Percentiles rank a stretch among this genome's conserved stretches.
Evolutionary conservation across 768 basidiomycete species (phyloP).

Genomic region (Exsudoporus frostii): DNA sequence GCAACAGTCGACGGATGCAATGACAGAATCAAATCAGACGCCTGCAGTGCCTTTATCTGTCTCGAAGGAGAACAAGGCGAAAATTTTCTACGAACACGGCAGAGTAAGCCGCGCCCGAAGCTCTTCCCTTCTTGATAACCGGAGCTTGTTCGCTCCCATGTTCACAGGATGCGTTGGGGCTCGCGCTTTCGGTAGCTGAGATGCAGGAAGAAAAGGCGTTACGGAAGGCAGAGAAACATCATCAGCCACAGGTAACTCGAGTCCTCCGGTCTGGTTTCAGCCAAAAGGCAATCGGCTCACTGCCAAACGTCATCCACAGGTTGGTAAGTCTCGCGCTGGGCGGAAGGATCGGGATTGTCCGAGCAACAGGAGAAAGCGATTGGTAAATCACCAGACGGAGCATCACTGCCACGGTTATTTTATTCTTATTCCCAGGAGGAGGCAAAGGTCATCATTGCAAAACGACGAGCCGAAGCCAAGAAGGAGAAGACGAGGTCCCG

Average conservation of each 20-base stretch:
- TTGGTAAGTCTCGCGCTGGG: constrained; percentile 26
- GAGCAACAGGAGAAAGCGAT: constrained; percentile 35
- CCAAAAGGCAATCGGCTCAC: constrained; percentile 21
- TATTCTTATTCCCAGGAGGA: constrained; percentile 36
- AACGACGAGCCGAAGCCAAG: constrained; percentile 37
- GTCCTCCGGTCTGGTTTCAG: constrained; percentile 4
- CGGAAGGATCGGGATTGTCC: constrained; percentile 24
- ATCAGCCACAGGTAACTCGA: constrained; percentile 36
- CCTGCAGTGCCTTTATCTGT: constrained; percentile 20
- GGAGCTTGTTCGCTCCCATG: constrained; percentile 14
- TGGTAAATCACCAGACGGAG: constrained; percentile 33
- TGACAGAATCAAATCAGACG: constrained; percentile 27
- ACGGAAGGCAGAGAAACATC: constrained; percentile 39
- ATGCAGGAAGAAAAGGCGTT: constrained; percentile 44
- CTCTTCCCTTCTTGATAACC: constrained; percentile 19
- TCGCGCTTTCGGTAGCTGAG: constrained; percentile 47
- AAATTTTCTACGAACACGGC: constrained; percentile 32
- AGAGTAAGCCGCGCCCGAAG: constrained; percentile 24
- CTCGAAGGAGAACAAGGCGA: constrained; percentile 27
- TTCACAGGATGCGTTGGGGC: constrained; percentile 42
- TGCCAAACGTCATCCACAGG: constrained; percentile 19
- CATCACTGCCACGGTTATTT: constrained; percentile 9
- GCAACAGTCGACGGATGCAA: constrained; percentile 12
- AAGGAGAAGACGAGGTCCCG: constrained; percentile 37
- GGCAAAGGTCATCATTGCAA: constrained; percentile 38